phyloP scores from a whole-genome alignment of 352 stramenopile genomes.

The Phytophthora vignae region DNA sequence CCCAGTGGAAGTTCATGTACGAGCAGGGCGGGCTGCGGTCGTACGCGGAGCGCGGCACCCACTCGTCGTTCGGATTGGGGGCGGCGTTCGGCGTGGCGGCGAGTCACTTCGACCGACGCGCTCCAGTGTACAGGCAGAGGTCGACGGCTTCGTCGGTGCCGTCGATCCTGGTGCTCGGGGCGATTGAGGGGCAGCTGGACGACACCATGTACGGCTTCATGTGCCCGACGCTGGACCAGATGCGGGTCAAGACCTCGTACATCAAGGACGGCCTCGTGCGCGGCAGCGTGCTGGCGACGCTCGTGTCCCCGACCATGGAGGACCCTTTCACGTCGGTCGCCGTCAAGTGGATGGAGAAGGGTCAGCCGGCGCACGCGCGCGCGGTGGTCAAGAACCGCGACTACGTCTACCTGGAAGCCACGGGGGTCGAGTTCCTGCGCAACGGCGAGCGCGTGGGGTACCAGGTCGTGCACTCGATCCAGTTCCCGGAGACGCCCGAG shows the following conservation, averaged over 20 bases:
- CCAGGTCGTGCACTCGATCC: constrained; percentile 65
- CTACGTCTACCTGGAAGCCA: constrained; percentile 62
- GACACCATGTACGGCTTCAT: constrained; percentile 48
- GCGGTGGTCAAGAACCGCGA: constrained; percentile 58
- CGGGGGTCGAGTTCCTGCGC: constrained; percentile 47
- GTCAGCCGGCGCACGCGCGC: constrained; percentile 34
- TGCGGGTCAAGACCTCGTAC: constrained; percentile 55
- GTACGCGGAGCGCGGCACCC: constrained; percentile 36
- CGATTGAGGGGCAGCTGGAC: constrained; percentile 49
- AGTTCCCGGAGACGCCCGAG: constrained; percentile 47
- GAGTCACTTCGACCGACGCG: constrained; percentile 21
- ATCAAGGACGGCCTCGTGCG: constrained; percentile 44
- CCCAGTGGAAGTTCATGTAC: constrained; percentile 43
- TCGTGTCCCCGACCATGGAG: constrained; percentile 40
- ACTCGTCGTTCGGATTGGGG: constrained; percentile 11
- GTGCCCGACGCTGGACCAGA: constrained; percentile 41
- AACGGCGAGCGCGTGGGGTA: constrained; percentile 70
- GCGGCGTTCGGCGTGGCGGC: constrained; percentile 20
- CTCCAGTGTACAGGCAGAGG: constrained; percentile 14
- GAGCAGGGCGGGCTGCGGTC: constrained; percentile 39
- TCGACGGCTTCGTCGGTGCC: constrained; percentile 16
- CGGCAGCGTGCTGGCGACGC: constrained; percentile 46
- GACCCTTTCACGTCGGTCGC: constrained; percentile 47
- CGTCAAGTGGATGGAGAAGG: constrained; percentile 62
- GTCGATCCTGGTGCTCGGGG: constrained; percentile 38